Conservation (phyloP, 2,329 filamentous ascomycete species). For the Ceratocystis colombiana region DNA sequence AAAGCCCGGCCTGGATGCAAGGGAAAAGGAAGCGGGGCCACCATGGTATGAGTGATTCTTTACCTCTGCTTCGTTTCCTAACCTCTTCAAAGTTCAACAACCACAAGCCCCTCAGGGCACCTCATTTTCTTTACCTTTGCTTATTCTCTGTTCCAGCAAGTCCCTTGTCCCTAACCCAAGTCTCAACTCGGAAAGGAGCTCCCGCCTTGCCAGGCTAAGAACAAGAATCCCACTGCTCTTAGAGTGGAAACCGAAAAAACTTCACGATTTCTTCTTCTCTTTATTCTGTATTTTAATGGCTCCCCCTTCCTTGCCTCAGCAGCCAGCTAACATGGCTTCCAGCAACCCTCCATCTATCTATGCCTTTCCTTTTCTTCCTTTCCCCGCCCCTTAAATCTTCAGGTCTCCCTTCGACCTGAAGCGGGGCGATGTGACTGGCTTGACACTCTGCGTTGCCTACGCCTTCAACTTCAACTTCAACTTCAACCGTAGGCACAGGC, state of each 20-base stretch:
- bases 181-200: constrained; percentile 2
- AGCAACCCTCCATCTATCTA: neutral
- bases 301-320: no score
- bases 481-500: no score
- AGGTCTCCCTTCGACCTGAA: neutral
- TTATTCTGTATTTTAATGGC: no score
- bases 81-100: neutral
- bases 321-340: no score
- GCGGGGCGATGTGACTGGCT: neutral
- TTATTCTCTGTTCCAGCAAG: no score
- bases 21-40: no score
- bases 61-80: neutral
- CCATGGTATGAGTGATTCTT: neutral
- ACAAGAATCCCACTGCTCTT: neutral
- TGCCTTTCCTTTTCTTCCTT: neutral
- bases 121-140: no score
- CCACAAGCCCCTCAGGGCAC: no score
- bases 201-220: constrained; percentile 11
- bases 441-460: no score
- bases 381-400: neutral
- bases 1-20: no score
- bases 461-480: no score
- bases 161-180: neutral
- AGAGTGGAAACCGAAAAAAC: neutral
- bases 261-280: neutral